Conservation (phyloP, 345 rosid species). For the Arabidopsis thaliana region DNA sequence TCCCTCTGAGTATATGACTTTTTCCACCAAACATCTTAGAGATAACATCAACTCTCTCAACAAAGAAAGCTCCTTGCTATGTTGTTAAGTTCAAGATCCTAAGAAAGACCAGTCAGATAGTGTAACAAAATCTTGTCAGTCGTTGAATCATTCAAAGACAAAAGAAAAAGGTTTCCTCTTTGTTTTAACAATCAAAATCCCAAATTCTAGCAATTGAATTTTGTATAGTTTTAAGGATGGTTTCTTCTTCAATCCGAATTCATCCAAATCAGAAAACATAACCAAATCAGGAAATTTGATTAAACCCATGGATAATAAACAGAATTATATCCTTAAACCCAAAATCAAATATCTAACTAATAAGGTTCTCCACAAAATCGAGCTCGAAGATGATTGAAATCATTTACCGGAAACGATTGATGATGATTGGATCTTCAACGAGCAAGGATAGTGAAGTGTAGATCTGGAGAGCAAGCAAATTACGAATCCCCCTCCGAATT, state of each 20-base stretch:
- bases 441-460: constrained; percentile 10
- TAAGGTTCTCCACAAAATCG: neutral
- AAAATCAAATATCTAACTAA: neutral
- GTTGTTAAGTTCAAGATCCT: constrained; percentile 33
- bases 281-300: neutral
- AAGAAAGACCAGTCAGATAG: constrained; percentile 2
- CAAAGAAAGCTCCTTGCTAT: constrained; percentile 10
- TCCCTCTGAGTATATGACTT: constrained; percentile 36
- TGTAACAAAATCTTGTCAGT: neutral
- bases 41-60: constrained; percentile 34
- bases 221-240: neutral
- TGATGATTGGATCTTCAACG: constrained; percentile 34
- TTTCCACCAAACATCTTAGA: constrained; percentile 38
- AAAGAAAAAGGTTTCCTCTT: neutral
- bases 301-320: neutral
- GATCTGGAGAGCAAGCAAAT: constrained; percentile 15
- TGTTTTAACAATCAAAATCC: neutral
- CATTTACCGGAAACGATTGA: constrained; percentile 19
- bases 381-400: constrained; percentile 20
- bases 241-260: neutral
- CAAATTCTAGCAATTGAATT: neutral
- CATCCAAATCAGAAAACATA: neutral
- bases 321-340: neutral
- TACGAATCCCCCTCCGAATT: constrained; percentile 19
- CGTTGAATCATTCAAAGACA: constrained; percentile 10